These are phyloP conservation scores for Phallus indusiatus DNA, from an alignment of 768 basidiomycete species.

Conservation along the genomic window DNA sequence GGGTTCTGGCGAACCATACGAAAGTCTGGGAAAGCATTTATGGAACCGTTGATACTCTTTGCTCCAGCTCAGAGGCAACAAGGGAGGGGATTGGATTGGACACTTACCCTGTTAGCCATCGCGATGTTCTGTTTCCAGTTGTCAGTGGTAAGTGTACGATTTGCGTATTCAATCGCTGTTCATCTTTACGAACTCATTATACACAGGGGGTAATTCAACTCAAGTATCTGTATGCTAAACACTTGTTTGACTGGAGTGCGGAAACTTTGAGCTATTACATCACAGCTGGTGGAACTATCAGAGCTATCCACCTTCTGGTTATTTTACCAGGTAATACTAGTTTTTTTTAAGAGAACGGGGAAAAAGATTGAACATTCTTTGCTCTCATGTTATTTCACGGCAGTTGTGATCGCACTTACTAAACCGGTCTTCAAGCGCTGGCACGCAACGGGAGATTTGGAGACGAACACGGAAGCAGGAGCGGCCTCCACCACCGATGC, in stretches of 20 bases:
- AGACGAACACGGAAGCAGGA: neutral
- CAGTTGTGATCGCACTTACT: conserved; percentile 53
- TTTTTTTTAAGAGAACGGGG: neutral
- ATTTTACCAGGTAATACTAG: conserved; percentile 54
- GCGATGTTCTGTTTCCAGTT: conserved; percentile 56
- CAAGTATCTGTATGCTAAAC: conserved; percentile 72
- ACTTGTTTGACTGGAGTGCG: conserved; percentile 60
- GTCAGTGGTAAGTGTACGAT: conserved; percentile 44
- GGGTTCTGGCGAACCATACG: conserved; percentile 23
- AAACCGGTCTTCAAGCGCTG: conserved; percentile 31
- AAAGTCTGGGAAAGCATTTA: conserved; percentile 29
- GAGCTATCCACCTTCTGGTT: conserved; percentile 57
- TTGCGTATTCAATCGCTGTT: neutral
- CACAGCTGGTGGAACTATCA: conserved; percentile 36
- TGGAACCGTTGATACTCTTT: conserved; percentile 64
- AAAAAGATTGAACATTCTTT: neutral
- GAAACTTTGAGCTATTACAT: conserved; percentile 32
- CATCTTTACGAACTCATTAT: neutral
- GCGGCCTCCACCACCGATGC: conserved; percentile 6
- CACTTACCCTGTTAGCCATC: conserved; percentile 57
- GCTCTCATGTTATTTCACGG: neutral
- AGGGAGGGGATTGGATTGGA: conserved; percentile 52
- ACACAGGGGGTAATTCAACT: conserved; percentile 56
- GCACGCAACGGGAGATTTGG: neutral
- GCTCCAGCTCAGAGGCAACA: conserved; percentile 37